Base-by-base conservation (phyloP, 116 monocot species). In the Zostera marina region DNA sequence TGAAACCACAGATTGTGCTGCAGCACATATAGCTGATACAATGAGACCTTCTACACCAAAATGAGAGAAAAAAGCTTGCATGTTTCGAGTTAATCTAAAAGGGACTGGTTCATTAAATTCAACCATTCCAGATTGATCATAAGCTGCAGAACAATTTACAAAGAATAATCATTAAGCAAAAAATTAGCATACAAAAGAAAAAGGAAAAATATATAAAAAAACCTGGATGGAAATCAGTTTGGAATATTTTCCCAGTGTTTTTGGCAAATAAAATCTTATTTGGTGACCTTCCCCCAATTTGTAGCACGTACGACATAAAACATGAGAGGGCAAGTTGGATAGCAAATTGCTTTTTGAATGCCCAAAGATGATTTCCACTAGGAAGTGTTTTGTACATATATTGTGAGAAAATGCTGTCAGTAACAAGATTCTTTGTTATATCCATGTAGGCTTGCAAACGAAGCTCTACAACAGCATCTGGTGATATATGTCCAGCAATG, bases 221-320 rank as follows among this genome's bases (percentile, higher is more conserved):
- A 96, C 96, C 88, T 65, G 96, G 98, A 67, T 98, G 98, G 56
- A 98, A 98, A 73, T 98, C 98, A 25, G 80, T 81, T 67, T 98
- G 98, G 58, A 98, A 98, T 51, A 98, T 90, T 66, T 90, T 98
- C 12, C 98, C 98, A 52, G 91, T 98, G 65, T 90, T 98, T 61
- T 98, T 98, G 0, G 98, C 90, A 75, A 98, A 98, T 42, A 98
- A 59, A 56, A 81, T 85, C 61, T 98, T 98, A 69, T 85, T 98
- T 6, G 98, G 98, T 8, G 98, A 82, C 41, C 98, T 61, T 11
- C 98, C 91, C 13, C 98, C 98, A 76, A 98, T 98, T 66, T 87
- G 98, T 47, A 98, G 69, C 83, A 90, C 85, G 70, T 83, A 90
- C 1, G 98, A 98, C 69, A 98, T 81, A 53, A 98, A 98, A 64